Evolutionary conservation across 2,329 filamentous ascomycete genomes (phyloP), one percentile per base, ranked within the genome.

Genomic region (Cyphellophora europaea): DNA sequence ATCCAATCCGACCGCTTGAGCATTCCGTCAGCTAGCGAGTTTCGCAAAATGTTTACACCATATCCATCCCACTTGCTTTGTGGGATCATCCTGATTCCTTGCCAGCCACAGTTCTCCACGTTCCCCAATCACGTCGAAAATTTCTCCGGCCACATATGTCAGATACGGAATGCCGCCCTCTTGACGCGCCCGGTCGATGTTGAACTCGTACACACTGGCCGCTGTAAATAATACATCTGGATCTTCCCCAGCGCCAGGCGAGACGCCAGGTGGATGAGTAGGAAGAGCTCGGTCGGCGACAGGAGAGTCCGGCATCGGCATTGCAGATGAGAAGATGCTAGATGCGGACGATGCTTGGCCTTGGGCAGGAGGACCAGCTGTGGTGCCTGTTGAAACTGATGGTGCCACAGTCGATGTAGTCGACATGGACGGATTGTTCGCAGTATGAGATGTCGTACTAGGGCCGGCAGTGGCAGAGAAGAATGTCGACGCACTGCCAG

Each of bases 101-200:
- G 91, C 91, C 38, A 98, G 76, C 91, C 91, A 98, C 32, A 96
- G 72, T 65, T 98, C 91, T 44, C 91, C 91, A 57, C 95, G 95
- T 59, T 95, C 88, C 18, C 82, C 91, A 53, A 98, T 86, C 35
- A 98, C 82, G 62, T 89, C 83, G 52, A 89, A 89, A 44, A 89
- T 84, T 74, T 98, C 91, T 46, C 91, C 91, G 35, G 88, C 84
- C 48, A 89, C 84, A 61, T 98, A 98, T 29, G 87, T 91, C 42
- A 98, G 67, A 56, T 98, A 98, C 13, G 89, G 88, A 59, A 94
- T 96, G 15, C 91, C 91, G 41, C 83, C 89, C 62, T 96, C 91
- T 38, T 84, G 79, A 49, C 93, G 85, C 16, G 87, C 83, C 15
- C 83, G 85, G 53, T 89, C 84, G 53, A 96, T 96, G 52, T 94